Evolutionary conservation across 2,329 filamentous ascomycete genomes (phyloP).

Genomic region (Trichophyton mentagrophytes): DNA sequence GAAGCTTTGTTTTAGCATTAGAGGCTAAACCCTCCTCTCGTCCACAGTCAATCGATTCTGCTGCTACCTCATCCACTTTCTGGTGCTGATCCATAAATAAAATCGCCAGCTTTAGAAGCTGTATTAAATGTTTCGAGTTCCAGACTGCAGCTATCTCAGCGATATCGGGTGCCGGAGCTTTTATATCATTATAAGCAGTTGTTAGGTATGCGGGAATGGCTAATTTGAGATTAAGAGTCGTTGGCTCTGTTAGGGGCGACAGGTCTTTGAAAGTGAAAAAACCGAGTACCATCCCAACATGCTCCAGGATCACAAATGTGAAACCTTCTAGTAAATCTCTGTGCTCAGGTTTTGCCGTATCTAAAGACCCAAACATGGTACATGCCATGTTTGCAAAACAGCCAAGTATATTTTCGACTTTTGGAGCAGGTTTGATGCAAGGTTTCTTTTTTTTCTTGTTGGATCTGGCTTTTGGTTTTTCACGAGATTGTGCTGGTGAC

Average conservation of each 20-base stretch:
- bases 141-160: slow-evolving; percentile 18
- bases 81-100: slow-evolving; percentile 15
- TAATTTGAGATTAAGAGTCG: not conserved
- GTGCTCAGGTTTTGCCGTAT: slow-evolving; percentile 18
- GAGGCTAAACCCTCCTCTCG: slow-evolving; percentile 2
- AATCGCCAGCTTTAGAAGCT: slow-evolving; percentile 22
- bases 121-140: slow-evolving; percentile 27
- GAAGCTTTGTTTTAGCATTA: slow-evolving; percentile 22
- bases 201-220: slow-evolving; percentile 21
- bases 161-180: slow-evolving; percentile 15
- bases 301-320: slow-evolving; percentile 26
- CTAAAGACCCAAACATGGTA: slow-evolving; percentile 22
- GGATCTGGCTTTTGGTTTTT: slow-evolving; percentile 12
- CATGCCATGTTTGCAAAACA: slow-evolving; percentile 19
- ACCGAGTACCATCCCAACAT: slow-evolving; percentile 30
- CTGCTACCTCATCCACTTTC: not conserved
- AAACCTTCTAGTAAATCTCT: slow-evolving; percentile 31
- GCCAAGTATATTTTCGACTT: slow-evolving; percentile 14
- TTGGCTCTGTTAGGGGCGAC: slow-evolving; percentile 16
- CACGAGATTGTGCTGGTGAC: not conserved
- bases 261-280: slow-evolving; percentile 29
- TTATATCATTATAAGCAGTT: not conserved
- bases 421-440: not conserved
- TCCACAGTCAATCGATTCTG: not conserved
- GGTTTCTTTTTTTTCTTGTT: slow-evolving; percentile 9